phyloP scores from a whole-genome alignment of 1,284 basidiomycete genomes.

The Boletellus dicymbophilus region DNA sequence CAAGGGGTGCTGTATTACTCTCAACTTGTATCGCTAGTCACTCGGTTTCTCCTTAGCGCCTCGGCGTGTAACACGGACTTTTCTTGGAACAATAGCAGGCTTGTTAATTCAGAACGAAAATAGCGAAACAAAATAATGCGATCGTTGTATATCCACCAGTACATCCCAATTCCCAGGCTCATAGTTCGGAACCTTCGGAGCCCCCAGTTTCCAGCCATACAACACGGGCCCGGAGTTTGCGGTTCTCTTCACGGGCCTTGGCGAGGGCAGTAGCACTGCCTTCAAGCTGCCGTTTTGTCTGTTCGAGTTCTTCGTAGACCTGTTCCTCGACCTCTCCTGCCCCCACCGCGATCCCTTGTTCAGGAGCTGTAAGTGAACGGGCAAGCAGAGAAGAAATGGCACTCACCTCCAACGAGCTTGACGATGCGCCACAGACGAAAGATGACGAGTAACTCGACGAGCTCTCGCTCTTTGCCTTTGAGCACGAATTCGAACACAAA shows the following conservation, averaged over 20 bases:
- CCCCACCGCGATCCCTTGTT: slow-evolving; percentile 69
- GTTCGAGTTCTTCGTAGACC: slow-evolving; percentile 45
- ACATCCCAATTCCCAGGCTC: slow-evolving; percentile 19
- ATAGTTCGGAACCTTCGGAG: slow-evolving; percentile 35
- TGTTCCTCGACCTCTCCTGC: slow-evolving; percentile 69
- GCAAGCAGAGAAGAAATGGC: not conserved
- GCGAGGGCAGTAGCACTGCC: slow-evolving; percentile 38
- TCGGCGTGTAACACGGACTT: slow-evolving; percentile 5
- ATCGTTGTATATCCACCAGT: slow-evolving; percentile 8
- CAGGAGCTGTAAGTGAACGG: slow-evolving; percentile 6
- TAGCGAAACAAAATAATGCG: slow-evolving; percentile 4
- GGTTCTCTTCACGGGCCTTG: slow-evolving; percentile 39
- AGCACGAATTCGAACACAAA: slow-evolving; percentile 72
- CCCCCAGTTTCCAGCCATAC: slow-evolving; percentile 37
- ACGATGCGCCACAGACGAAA: slow-evolving; percentile 79
- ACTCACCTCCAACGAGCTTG: slow-evolving; percentile 73
- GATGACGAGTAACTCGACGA: slow-evolving; percentile 68
- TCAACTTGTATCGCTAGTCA: slow-evolving; percentile 21
- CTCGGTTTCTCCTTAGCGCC: too few species aligned
- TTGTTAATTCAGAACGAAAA: slow-evolving; percentile 15
- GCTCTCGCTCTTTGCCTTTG: slow-evolving; percentile 65
- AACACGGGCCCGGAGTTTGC: slow-evolving; percentile 34
- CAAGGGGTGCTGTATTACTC: not conserved
- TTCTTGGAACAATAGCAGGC: too few species aligned
- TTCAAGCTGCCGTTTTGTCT: slow-evolving; percentile 49